Percentiles rank a stretch among this genome's conserved stretches.
These are phyloP conservation scores for Neurospora sp. DNA, from an alignment of 495 filamentous ascomycete species.

Conservation along the genomic window DNA sequence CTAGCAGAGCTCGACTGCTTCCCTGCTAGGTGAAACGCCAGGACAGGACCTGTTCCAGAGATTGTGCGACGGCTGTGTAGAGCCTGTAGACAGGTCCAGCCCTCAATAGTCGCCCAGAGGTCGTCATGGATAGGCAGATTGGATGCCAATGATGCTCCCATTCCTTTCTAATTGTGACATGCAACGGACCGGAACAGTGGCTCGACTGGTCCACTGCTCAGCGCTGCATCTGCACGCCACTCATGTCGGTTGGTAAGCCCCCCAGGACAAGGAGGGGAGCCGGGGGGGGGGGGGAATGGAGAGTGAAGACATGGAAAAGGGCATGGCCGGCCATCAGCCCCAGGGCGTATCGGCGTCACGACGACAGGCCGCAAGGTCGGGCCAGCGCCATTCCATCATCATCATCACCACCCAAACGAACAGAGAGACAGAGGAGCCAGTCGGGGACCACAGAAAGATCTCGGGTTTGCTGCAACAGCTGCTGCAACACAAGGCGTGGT, in stretches of 20 bases:
- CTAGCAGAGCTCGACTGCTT: neutral
- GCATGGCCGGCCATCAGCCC: neutral
- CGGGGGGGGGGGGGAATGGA: neutral
- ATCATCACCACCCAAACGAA: neutral
- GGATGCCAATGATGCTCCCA: neutral
- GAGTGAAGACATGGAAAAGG: neutral
- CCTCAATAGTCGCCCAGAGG: neutral
- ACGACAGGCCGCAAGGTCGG: neutral
- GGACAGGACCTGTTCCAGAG: neutral
- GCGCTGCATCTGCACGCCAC: neutral
- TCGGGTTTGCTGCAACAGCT: constrained; percentile 13
- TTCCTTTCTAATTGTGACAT: neutral
- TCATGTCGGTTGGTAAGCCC: neutral
- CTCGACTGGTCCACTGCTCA: neutral
- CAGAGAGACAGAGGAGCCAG: neutral
- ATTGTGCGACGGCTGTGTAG: neutral
- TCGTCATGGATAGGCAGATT: neutral
- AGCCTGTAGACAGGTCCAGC: neutral
- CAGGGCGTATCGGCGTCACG: neutral
- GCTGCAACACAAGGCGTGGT: constrained; percentile 2
- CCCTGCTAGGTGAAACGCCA: neutral
- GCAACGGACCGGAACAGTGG: neutral
- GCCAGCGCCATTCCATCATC: neutral
- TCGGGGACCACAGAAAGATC: constrained; percentile 11
- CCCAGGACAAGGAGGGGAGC: neutral